These are phyloP conservation scores for Chaetomiaceae sp. DNA, from an alignment of 2,329 filamentous ascomycete species.

Conservation along the genomic window DNA sequence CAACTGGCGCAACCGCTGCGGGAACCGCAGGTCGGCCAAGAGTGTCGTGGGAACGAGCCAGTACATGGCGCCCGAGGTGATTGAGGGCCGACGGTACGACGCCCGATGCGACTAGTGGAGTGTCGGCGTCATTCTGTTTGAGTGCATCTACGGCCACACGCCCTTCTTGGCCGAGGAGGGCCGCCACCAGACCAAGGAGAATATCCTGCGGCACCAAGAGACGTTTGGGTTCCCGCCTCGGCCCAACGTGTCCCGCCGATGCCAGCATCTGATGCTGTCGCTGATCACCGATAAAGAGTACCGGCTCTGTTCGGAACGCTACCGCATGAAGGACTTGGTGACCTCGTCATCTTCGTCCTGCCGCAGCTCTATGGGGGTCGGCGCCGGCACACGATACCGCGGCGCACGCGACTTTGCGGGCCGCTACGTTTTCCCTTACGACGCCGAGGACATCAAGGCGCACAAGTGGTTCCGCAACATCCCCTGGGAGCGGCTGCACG, in stretches of 20 bases:
- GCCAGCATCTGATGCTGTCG: slow-evolving; percentile 67
- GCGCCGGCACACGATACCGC: background rate
- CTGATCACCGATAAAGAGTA: slow-evolving; percentile 68
- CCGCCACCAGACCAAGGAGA: slow-evolving; percentile 75
- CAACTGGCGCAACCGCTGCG: slow-evolving; percentile 62
- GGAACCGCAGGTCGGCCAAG: slow-evolving; percentile 66
- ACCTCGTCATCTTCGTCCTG: background rate
- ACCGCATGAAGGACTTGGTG: slow-evolving; percentile 57
- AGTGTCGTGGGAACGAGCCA: slow-evolving; percentile 94
- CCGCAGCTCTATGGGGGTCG: background rate
- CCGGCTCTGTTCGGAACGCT: slow-evolving; percentile 70
- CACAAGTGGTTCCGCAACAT: slow-evolving; percentile 82
- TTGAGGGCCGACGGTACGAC: slow-evolving; percentile 76
- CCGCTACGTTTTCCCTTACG: slow-evolving; percentile 71
- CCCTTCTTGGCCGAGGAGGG: slow-evolving; percentile 78
- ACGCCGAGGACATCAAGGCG: slow-evolving; percentile 81
- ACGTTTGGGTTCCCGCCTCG: slow-evolving; percentile 66
- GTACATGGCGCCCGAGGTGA: slow-evolving; percentile 96
- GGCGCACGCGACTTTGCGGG: slow-evolving; percentile 30
- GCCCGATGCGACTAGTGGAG: slow-evolving; percentile 97
- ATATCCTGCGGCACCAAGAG: slow-evolving; percentile 68
- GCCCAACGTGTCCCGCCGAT: slow-evolving; percentile 60
- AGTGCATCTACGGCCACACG: slow-evolving; percentile 88
- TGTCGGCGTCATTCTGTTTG: slow-evolving; percentile 86
- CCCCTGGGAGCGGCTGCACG: slow-evolving; percentile 69